Conservation (phyloP, 768 basidiomycete species). For the Boletus rex-veris region DNA sequence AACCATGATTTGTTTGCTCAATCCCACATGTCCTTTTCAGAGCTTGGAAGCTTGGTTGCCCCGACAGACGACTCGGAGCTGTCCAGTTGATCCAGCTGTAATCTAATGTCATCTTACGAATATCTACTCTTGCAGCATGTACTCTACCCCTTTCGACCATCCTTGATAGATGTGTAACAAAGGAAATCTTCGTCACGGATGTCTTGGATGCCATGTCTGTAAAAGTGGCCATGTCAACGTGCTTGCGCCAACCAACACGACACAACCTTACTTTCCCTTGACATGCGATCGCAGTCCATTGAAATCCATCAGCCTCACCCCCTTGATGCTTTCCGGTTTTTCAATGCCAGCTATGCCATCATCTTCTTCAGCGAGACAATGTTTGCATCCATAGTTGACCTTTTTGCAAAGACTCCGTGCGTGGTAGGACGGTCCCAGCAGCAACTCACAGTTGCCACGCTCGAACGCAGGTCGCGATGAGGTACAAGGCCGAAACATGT, state of each 20-base stretch:
- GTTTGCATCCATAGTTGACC: slow-evolving; percentile 50
- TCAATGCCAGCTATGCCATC: not conserved
- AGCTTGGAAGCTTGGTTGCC: slow-evolving; percentile 24
- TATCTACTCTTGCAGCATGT: not conserved
- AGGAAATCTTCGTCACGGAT: slow-evolving; percentile 57
- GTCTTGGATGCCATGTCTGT: slow-evolving; percentile 47
- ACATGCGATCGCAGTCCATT: slow-evolving; percentile 61
- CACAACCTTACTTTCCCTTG: slow-evolving; percentile 51
- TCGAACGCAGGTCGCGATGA: slow-evolving; percentile 15
- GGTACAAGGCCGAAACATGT: too few species aligned
- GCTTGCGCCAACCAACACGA: not conserved
- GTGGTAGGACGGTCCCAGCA: slow-evolving; percentile 17
- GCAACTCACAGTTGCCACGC: slow-evolving; percentile 18
- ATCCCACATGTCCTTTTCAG: slow-evolving; percentile 26
- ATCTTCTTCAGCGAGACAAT: slow-evolving; percentile 35
- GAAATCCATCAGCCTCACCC: slow-evolving; percentile 40
- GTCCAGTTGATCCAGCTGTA: too few species aligned
- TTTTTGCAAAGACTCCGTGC: slow-evolving; percentile 31
- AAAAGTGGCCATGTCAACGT: not conserved
- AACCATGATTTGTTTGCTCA: slow-evolving; percentile 24
- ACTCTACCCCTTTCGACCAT: not conserved
- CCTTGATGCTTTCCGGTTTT: not conserved
- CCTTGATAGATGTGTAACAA: slow-evolving; percentile 10
- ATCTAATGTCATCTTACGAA: not conserved
- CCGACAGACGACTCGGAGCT: not conserved